These are phyloP conservation scores for Dryas integrifolia DNA, from an alignment of 331 rosid species.

Conservation along the genomic window DNA sequence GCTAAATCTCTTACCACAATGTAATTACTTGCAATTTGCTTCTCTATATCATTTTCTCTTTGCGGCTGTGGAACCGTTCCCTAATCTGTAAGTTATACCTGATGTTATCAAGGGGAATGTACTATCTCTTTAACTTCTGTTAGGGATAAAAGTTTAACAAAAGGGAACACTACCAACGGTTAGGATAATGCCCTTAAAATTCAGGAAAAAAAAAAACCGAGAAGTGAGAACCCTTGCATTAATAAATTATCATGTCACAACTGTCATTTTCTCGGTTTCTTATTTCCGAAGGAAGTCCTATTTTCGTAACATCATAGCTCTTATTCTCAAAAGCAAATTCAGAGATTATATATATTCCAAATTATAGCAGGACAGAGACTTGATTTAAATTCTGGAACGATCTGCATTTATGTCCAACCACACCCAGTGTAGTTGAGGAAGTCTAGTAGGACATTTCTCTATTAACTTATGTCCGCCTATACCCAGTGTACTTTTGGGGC, in stretches of 20 bases:
- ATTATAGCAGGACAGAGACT: background rate
- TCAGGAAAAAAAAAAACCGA: background rate
- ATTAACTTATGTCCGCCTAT: too few species aligned
- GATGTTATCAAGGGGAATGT: background rate
- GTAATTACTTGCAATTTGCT: background rate
- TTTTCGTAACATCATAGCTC: background rate
- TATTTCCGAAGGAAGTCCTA: background rate
- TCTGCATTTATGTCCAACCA: background rate
- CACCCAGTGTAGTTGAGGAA: background rate
- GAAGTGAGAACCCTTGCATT: background rate
- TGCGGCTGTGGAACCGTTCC: too few species aligned
- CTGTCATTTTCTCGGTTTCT: too few species aligned
- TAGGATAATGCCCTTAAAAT: background rate
- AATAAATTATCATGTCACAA: background rate
- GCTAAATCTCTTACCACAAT: background rate
- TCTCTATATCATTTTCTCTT: too few species aligned
- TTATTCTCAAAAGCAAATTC: background rate
- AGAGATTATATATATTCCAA: too few species aligned
- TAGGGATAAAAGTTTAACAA: background rate
- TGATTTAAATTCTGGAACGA: background rate
- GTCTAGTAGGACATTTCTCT: too few species aligned
- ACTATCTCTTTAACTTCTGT: background rate
- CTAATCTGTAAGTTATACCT: too few species aligned
- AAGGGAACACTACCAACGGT: background rate
- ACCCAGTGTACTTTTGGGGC: too few species aligned